Evolutionary conservation across 257 asterid species (phyloP).

Genomic region (Osmanthus fragrans): DNA sequence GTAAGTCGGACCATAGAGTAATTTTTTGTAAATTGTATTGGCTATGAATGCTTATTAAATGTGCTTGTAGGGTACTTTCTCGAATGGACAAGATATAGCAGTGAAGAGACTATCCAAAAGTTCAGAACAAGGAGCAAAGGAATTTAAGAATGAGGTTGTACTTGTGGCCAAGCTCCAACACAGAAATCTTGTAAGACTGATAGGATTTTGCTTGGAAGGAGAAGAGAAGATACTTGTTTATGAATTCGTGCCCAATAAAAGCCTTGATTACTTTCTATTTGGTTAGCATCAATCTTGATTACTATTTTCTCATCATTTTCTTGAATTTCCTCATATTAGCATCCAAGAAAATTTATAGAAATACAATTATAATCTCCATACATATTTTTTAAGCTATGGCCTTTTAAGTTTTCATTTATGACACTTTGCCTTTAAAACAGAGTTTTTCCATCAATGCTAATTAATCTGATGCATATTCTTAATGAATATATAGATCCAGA

Average conservation of each 20-base stretch:
- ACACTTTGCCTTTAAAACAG: not conserved
- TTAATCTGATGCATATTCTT: not conserved
- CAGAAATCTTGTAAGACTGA: constrained; percentile 27
- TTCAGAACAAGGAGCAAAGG: constrained; percentile 26
- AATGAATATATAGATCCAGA: constrained; percentile 5
- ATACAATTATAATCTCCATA: not conserved
- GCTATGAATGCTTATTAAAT: too few species aligned
- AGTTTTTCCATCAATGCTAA: not conserved
- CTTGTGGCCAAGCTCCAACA: constrained; percentile 33
- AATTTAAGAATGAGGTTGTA: constrained; percentile 26
- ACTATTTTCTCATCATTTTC: too few species aligned
- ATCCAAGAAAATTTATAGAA: not conserved
- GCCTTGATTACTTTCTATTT: constrained; percentile 32
- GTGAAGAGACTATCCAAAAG: constrained; percentile 32
- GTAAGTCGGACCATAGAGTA: too few species aligned
- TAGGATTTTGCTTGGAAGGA: constrained; percentile 30
- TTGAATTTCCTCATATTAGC: not conserved
- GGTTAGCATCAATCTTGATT: constrained; percentile 20
- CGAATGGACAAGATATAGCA: constrained; percentile 31
- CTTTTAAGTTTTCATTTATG: not conserved
- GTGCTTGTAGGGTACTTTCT: constrained; percentile 23
- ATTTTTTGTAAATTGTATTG: too few species aligned
- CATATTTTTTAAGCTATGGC: not conserved
- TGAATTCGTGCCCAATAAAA: constrained; percentile 31
- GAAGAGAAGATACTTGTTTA: constrained; percentile 32